phyloP scores from a whole-genome alignment of 2,329 filamentous ascomycete species.

The Calonectria leucothoes region DNA sequence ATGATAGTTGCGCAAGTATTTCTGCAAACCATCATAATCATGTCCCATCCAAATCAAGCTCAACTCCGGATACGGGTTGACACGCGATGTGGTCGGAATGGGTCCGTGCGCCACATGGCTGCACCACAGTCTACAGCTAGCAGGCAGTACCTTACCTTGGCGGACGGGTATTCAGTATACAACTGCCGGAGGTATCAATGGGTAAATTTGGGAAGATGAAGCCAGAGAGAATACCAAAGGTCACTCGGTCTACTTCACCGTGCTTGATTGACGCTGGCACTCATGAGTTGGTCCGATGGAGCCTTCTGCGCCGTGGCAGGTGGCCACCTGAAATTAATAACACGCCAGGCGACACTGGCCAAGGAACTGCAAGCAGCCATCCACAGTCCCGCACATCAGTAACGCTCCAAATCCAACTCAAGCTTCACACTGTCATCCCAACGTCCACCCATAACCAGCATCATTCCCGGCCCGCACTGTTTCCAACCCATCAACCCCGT shows the following conservation, averaged over 20 bases:
- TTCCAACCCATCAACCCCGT: background rate
- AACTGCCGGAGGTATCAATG: background rate
- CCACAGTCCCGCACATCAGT: conserved; percentile 5
- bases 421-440: background rate
- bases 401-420: background rate
- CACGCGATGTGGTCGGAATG: background rate
- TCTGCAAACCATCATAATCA: background rate
- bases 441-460: background rate
- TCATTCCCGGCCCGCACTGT: background rate
- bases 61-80: background rate
- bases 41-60: background rate
- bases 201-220: background rate
- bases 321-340: conserved; percentile 18
- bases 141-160: conserved; percentile 1
- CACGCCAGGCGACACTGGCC: conserved; percentile 4
- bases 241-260: background rate
- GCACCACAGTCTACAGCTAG: background rate
- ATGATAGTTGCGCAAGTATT: background rate
- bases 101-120: conserved; percentile 8
- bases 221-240: background rate
- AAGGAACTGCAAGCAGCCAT: conserved; percentile 10
- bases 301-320: conserved; percentile 1
- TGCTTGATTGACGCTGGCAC: background rate
- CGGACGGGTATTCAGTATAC: background rate
- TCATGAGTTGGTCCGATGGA: background rate